Base-by-base conservation (phyloP, 139 green algal species). In the Chlorella sp. region DNA sequence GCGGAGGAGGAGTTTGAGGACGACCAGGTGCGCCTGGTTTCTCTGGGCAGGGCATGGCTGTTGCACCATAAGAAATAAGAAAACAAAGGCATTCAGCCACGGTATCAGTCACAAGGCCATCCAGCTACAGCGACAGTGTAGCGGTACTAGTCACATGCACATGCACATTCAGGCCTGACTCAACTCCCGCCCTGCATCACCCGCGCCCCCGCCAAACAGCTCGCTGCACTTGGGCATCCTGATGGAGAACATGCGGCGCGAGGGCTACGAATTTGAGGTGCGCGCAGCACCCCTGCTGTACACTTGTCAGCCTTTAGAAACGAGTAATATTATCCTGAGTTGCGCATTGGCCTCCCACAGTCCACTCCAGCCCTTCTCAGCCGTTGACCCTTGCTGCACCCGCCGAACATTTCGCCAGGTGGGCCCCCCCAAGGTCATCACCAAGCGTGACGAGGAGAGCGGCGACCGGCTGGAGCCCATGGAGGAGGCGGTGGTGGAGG, bases 191-290 rank as follows among this genome's bases (percentile, higher is more conserved):
- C 46, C 11, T 6, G 3, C 30, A 4, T 13, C 5, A 19, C 64
- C 13, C 65, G n/a, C 40, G 0, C 9, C 17, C 28, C 26, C 69
- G 22, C 69, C 43, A 11, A 0, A 24, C 67, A 85, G 83, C 54
- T 92, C 93, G 0, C 90, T 98, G 80, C 95, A 98, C 89, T 91
- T 98, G 73, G 92, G 93, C 76, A 99, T 99, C 84, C 93, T 99
- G 19, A 99, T 99, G 84, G 97, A 99, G 93, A 98, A 96, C 89
- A 99, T 99, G 97, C 87, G 96, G 64, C 80, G 91, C 0, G 91
- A 94, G 84, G 92, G 92, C 30, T 98, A 94, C 76, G 95, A 98
- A 90, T 97, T 98, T 86, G 92, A 94, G 86, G 95, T 76, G 70
- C 38, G 70, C 24, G 34, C 8, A 19, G 26, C 30, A 36, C 60